Conservation (phyloP, 768 basidiomycete genomes). For the Hysterangium stoloniferum region DNA sequence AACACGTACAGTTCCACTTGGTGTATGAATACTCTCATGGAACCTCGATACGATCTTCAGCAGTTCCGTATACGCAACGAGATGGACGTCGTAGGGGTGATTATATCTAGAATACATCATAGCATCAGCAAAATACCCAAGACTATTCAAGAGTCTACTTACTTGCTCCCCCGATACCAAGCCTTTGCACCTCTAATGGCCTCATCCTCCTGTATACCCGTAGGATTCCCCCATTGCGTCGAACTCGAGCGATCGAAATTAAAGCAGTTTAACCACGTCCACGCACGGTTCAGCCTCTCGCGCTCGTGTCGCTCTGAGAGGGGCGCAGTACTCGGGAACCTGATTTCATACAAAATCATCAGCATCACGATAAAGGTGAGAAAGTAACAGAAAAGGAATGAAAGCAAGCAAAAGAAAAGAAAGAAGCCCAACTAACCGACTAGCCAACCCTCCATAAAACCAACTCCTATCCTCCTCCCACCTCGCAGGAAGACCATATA, state of each 20-base stretch:
- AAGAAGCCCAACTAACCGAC: conserved; percentile 36
- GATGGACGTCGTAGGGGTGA: conserved; percentile 24
- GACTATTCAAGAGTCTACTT: no score
- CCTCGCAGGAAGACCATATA: conserved; percentile 53
- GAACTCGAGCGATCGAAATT: conserved; percentile 68
- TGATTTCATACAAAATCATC: no score
- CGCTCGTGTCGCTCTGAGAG: conserved; percentile 43
- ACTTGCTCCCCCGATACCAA: no score
- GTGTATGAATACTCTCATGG: conserved; percentile 23
- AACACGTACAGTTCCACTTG: no score
- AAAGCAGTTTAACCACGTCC: conserved; percentile 72
- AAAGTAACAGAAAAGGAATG: not conserved
- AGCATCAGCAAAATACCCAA: no score
- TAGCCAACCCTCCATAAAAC: conserved; percentile 65
- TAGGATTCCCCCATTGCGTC: conserved; percentile 69
- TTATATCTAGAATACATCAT: no score
- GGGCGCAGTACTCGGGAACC: no score
- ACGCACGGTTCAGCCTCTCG: conserved; percentile 60
- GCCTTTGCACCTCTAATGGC: conserved; percentile 46
- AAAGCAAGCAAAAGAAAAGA: not conserved
- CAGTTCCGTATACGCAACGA: conserved; percentile 47
- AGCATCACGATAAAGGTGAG: no score
- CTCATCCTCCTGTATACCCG: conserved; percentile 58
- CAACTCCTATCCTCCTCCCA: conserved; percentile 66
- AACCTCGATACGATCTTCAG: conserved; percentile 43